A percentile compares a stretch with the other conserved stretches of the same genome.
Evolutionary conservation across 805 yeast genomes (phyloP).

Genomic region (Nakazawaea anatomiae): DNA sequence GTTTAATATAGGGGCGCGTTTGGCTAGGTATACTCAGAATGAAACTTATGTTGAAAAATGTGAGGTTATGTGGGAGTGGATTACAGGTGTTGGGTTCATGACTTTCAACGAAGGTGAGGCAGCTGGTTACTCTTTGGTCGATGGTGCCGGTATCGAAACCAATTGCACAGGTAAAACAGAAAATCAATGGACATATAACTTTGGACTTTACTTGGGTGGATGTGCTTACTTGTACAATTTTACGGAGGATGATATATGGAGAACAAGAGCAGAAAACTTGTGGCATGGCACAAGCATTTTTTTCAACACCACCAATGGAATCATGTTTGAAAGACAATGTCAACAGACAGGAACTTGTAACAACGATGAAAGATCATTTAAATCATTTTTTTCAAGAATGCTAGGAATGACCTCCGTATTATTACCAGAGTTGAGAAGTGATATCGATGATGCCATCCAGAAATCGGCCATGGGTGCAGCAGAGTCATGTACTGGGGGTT

Average conservation of each 20-base stretch:
- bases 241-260: conserved; percentile 67
- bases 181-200: conserved; percentile 83
- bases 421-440: conserved; percentile 48
- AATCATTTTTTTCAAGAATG: conserved; percentile 73
- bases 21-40: conserved; percentile 79
- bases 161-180: conserved; percentile 59
- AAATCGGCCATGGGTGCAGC: conserved; percentile 36
- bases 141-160: conserved; percentile 54
- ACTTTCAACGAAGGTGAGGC: conserved; percentile 21
- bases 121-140: conserved; percentile 48
- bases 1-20: conserved; percentile 81
- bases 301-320: conserved; percentile 38
- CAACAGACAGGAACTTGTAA: conserved; percentile 61
- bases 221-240: conserved; percentile 73
- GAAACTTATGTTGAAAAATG: conserved; percentile 70
- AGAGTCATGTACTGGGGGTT: conserved; percentile 37
- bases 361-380: conserved; percentile 88
- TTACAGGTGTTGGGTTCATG: conserved; percentile 46
- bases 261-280: conserved; percentile 47
- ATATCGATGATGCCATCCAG: conserved; percentile 17
- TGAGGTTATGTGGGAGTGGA: conserved; percentile 77
- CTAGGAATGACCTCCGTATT: conserved; percentile 69
- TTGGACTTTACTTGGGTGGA: conserved; percentile 74
- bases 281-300: conserved; percentile 51
- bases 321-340: conserved; percentile 83